These are phyloP conservation scores for Trichoderma sp. DNA, from an alignment of 2,329 filamentous ascomycete genomes.

Conservation along the genomic window DNA sequence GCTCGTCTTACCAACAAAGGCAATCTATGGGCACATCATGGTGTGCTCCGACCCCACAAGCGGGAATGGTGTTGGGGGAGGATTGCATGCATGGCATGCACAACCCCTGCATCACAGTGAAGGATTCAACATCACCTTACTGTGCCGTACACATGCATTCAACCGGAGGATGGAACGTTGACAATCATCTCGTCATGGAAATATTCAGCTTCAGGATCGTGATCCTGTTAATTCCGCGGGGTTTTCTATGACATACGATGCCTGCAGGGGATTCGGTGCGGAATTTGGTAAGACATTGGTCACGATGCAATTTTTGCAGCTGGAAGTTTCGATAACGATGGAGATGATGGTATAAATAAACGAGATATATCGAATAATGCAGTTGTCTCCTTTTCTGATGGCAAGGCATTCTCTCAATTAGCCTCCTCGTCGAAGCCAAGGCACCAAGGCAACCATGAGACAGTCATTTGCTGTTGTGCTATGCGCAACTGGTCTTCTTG, in stretches of 20 bases:
- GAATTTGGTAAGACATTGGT: not conserved
- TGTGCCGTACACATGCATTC: not conserved
- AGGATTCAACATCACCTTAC: not conserved
- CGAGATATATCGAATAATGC: not conserved
- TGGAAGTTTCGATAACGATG: not conserved
- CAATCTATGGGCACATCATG: not conserved
- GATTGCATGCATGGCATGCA: not conserved
- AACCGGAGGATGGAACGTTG: not conserved
- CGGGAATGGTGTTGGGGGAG: not conserved
- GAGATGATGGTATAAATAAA: not conserved
- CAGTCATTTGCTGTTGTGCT: not conserved
- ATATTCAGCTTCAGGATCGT: not conserved
- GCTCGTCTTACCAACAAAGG: not conserved
- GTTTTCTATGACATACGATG: not conserved
- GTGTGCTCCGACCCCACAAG: not conserved
- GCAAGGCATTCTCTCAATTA: not conserved
- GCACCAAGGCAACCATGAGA: not conserved
- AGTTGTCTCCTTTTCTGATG: not conserved
- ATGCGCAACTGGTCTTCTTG: not conserved
- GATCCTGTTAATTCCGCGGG: not conserved
- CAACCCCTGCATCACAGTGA: not conserved
- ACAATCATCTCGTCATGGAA: not conserved
- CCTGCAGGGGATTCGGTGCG: not conserved
- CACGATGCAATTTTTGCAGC: not conserved
- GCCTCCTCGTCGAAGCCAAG: not conserved